Evolutionary conservation across 2,329 filamentous ascomycete species (phyloP), one percentile per base, ranked within the genome.

Genomic region (Pseudonectria buxi): DNA sequence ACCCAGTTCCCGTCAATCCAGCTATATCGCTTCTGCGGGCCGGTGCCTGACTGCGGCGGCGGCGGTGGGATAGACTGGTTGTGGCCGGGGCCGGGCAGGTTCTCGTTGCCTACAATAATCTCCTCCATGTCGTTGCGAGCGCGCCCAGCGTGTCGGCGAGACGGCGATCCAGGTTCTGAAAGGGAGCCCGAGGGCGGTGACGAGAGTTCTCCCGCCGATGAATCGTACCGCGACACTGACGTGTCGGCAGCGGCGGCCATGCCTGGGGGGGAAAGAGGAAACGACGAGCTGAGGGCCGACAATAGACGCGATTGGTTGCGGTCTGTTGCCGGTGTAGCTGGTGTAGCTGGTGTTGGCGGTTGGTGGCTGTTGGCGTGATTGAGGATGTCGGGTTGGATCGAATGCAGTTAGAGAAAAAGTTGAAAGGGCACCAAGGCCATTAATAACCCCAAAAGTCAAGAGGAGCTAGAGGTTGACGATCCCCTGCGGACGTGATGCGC

Each of bases 171-270:
- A 25, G 69, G 63, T 39, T 73, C 69, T 22, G 71, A 72, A 28
- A 71, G 62, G 7, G 68, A 65, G 41, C 63, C 67, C 14, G 67
- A 69, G 3, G 71, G 71, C 13, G 70, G 68, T 29, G 71, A 73
- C 7, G 71, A 74, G 30, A 74, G 63, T 33, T 69, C 65, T 24
- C 63, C 60, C 39, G 69, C 59, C 37, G 69, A 66, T 40, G 68
- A 71, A 54, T 64, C 69, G 55, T 66, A 63, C 44, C 63, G 56
- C 40, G 55, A 53, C 54, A 64, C 62, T 28, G 53, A 57, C 43
- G 51, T 51, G 45, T 59, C 55, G 39, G 46, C 49, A 48, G 48
- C 44, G 32, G 51, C 44, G 36, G 49, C 50, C 54, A 59, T 57
- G 40, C 25, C 36, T 41, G 39, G 39, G 31, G 32, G 33, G 34